These are phyloP conservation scores for Endogone sp. DNA, from an alignment of 192 early-diverging fungal genomes.

Conservation along the genomic window DNA sequence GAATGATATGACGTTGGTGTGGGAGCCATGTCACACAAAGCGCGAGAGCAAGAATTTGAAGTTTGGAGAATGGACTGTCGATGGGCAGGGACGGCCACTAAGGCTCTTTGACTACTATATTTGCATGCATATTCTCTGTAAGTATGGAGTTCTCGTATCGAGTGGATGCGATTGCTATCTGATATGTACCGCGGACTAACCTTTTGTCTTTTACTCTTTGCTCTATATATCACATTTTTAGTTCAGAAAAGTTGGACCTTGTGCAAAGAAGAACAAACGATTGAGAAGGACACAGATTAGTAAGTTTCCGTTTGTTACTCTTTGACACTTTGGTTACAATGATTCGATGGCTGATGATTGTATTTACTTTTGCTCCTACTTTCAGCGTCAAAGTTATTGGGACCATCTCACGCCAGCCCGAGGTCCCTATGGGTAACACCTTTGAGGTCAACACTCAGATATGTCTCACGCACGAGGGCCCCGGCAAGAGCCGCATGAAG, in stretches of 20 bases:
- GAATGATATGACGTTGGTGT: neutral
- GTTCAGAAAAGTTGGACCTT: neutral
- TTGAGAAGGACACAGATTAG: constrained; percentile 1
- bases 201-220: too few relatives aligned
- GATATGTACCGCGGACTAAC: too few relatives aligned
- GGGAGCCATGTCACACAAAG: neutral
- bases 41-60: constrained; percentile 1
- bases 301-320: neutral
- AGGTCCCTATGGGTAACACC: neutral
- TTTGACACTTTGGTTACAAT: neutral
- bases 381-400: constrained; percentile 1
- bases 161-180: too few relatives aligned
- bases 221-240: too few relatives aligned
- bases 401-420: neutral
- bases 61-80: neutral
- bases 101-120: neutral
- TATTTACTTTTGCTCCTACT: neutral
- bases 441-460: neutral
- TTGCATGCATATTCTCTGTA: constrained; percentile 2
- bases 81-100: neutral
- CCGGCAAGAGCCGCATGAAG: neutral
- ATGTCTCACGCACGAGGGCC: constrained; percentile 1
- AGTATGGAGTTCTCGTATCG: too few relatives aligned
- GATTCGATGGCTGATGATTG: too few relatives aligned
- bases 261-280: neutral